These are phyloP conservation scores for Scleromitrula shiraiana DNA, from an alignment of 2,329 filamentous ascomycete species.

Conservation along the genomic window DNA sequence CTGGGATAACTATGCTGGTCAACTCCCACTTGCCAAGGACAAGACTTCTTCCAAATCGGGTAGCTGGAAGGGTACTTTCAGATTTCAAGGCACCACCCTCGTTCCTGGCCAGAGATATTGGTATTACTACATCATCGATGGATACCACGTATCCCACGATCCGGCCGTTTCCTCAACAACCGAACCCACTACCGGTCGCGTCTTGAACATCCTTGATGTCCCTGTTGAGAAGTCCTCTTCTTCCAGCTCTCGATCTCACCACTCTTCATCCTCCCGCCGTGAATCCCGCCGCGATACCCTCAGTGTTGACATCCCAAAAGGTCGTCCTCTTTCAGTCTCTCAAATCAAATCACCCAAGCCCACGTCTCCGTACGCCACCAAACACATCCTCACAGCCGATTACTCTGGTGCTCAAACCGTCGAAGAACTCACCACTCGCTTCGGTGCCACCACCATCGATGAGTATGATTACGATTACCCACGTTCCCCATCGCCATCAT, in stretches of 20 bases:
- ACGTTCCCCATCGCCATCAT: conserved; percentile 51
- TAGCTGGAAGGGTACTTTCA: conserved; percentile 93
- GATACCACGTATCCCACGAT: conserved; percentile 96
- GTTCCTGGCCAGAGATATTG: conserved; percentile 91
- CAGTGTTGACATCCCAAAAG: conserved; percentile 69
- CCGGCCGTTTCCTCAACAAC: conserved; percentile 80
- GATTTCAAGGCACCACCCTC: conserved; percentile 81
- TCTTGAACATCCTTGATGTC: conserved; percentile 95
- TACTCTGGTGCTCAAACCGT: conserved; percentile 61
- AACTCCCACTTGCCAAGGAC: conserved; percentile 91
- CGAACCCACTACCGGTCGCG: conserved; percentile 93
- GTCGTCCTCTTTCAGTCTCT: conserved; percentile 78
- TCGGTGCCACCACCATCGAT: conserved; percentile 53
- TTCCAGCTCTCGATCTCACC: conserved; percentile 30
- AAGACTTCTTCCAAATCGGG: conserved; percentile 74
- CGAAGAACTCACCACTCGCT: conserved; percentile 72
- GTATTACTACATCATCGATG: conserved; percentile 99
- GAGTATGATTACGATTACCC: conserved; percentile 46
- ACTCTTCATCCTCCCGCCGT: conserved; percentile 37
- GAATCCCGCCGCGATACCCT: conserved; percentile 37
- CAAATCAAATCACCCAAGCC: conserved; percentile 90
- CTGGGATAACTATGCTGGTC: conserved; percentile 94
- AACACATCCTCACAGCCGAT: conserved; percentile 75
- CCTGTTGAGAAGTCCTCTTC: conserved; percentile 47
- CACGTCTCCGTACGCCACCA: conserved; percentile 77